Evolutionary conservation across 2,329 filamentous ascomycete species (phyloP).

Genomic region (Nectriaceae sp.): DNA sequence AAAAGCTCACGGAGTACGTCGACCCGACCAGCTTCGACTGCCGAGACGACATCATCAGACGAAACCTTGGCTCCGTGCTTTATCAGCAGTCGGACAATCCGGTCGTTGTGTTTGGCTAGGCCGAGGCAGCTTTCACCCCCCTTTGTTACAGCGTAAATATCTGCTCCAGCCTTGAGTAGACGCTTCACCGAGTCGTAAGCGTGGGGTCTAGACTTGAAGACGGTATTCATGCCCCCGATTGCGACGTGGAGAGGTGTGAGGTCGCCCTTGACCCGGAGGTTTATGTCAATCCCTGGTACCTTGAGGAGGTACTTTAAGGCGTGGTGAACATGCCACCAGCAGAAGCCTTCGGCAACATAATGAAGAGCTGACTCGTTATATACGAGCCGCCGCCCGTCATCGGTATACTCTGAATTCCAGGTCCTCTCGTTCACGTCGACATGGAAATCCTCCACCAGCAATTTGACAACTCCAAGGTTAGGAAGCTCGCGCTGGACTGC

Average conservation of each 20-base stretch:
- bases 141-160: neutral
- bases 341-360: conserved; percentile 1
- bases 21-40: no score
- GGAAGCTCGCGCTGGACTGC: no score
- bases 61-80: conserved; percentile 4
- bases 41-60: no score
- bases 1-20: no score
- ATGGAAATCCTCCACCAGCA: no score
- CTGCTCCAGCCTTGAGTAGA: conserved; percentile 6
- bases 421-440: no score
- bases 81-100: neutral
- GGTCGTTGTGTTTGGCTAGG: neutral
- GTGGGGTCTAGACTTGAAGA: neutral
- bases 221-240: neutral
- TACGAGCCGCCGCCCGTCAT: no score
- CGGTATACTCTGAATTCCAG: no score
- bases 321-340: conserved; percentile 5
- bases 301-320: conserved; percentile 3
- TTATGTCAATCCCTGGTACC: neutral
- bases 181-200: conserved; percentile 2
- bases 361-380: conserved; percentile 1
- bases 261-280: conserved; percentile 1
- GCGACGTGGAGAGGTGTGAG: conserved; percentile 5
- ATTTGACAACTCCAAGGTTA: no score
- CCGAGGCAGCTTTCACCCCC: neutral